Percentiles rank a stretch among this genome's conserved stretches.
Conservation (phyloP, 345 rosid species). For the Hibiscus trionum region DNA sequence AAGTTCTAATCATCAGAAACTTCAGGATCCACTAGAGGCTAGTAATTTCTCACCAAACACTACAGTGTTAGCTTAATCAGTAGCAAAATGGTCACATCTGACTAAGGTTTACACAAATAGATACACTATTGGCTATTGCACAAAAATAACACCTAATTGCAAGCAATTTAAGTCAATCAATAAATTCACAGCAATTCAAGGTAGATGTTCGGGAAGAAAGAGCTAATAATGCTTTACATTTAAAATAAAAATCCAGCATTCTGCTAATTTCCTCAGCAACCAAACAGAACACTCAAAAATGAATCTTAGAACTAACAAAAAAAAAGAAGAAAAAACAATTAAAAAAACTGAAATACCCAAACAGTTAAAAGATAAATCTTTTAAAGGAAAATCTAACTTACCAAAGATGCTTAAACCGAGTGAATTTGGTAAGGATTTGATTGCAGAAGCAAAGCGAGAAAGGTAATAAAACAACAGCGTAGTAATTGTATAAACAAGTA, state of each 20-base stretch:
- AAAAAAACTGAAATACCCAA: background rate
- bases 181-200: conserved; percentile 1
- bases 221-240: background rate
- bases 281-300: conserved; percentile 5
- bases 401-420: background rate
- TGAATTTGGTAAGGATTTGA: no score
- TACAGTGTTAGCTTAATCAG: no score
- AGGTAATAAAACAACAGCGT: background rate
- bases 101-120: no score
- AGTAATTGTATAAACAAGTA: background rate
- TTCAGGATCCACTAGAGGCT: background rate
- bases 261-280: conserved; percentile 6
- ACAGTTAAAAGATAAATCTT: no score
- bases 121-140: no score
- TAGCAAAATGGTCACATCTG: no score
- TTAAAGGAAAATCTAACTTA: background rate
- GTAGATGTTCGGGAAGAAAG: background rate
- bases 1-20: background rate
- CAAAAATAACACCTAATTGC: background rate
- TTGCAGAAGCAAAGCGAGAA: background rate
- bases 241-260: background rate
- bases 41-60: background rate
- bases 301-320: background rate
- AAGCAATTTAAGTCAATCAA: background rate
- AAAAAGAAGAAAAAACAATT: background rate